These are phyloP conservation scores for Colletotrichum lupini DNA, from an alignment of 2,329 filamentous ascomycete species.

Conservation along the genomic window DNA sequence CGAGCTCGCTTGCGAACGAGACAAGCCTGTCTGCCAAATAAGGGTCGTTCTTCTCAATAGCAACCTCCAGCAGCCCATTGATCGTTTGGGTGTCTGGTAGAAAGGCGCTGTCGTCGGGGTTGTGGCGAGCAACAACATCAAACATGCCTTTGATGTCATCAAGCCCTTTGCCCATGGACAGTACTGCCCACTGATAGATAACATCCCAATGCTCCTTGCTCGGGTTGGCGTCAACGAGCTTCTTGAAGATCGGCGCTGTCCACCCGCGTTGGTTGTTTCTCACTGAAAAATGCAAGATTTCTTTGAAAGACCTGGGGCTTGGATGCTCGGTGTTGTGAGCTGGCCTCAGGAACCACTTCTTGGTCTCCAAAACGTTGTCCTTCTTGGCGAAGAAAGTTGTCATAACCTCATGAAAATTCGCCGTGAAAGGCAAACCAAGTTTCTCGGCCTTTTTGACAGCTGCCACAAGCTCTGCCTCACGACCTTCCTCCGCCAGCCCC, in stretches of 20 bases:
- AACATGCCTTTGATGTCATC: conserved; percentile 82
- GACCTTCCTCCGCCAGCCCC: conserved; percentile 71
- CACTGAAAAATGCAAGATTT: conserved; percentile 70
- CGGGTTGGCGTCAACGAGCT: conserved; percentile 58
- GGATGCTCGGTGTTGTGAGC: conserved; percentile 54
- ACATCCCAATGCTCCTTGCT: conserved; percentile 75
- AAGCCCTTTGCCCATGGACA: conserved; percentile 74
- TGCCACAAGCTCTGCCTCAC: conserved; percentile 67
- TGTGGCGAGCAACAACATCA: conserved; percentile 68
- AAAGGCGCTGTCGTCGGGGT: conserved; percentile 55
- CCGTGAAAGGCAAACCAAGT: conserved; percentile 56
- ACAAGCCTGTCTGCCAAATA: conserved; percentile 81
- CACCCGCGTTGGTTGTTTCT: conserved; percentile 70
- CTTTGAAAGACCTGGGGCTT: conserved; percentile 58
- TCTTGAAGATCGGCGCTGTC: conserved; percentile 69
- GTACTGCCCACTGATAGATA: conserved; percentile 79
- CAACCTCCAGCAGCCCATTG: conserved; percentile 79
- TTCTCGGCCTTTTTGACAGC: conserved; percentile 63
- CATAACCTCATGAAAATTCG: conserved; percentile 63
- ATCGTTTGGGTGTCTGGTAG: conserved; percentile 77
- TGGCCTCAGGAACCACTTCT: conserved; percentile 73
- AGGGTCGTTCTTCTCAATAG: conserved; percentile 75
- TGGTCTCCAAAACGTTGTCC: conserved; percentile 69
- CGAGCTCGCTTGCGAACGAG: conserved; percentile 71
- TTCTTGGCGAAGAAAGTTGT: conserved; percentile 70